phyloP scores from a whole-genome alignment of 192 early-diverging fungal genomes.

The Backusella luteola region DNA sequence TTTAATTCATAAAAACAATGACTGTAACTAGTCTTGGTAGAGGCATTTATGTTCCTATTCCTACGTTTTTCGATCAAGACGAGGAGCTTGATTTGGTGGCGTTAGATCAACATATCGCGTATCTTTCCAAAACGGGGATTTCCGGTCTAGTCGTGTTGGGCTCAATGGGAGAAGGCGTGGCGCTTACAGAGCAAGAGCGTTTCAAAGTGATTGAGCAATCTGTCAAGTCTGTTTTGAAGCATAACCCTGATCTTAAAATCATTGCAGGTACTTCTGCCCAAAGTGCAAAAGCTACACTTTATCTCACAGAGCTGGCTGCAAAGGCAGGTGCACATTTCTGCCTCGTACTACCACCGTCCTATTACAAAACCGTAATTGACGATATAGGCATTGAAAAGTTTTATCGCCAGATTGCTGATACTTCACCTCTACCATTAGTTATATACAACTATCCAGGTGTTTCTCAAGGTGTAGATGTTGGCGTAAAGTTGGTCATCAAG shows the following conservation, averaged over 20 bases:
- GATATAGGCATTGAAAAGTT: constrained; percentile 16
- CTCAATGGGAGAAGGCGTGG: constrained; percentile 36
- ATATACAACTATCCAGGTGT: constrained; percentile 43
- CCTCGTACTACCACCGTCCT: constrained; percentile 34
- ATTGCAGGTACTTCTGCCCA: constrained; percentile 31
- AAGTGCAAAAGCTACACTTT: constrained; percentile 29
- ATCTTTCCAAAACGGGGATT: constrained; percentile 29
- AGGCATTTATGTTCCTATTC: constrained; percentile 36
- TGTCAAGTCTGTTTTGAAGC: constrained; percentile 14
- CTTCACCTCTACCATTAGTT: constrained; percentile 36
- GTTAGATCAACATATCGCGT: constrained; percentile 29
- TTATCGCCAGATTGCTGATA: constrained; percentile 26
- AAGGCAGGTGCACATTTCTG: constrained; percentile 28
- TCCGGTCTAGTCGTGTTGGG: constrained; percentile 35
- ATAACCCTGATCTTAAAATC: constrained; percentile 21
- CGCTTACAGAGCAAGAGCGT: constrained; percentile 34
- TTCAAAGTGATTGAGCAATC: constrained; percentile 17
- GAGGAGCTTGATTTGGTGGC: constrained; percentile 37
- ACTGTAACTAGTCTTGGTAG: constrained; percentile 15
- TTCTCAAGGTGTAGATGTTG: constrained; percentile 35
- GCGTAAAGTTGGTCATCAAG: not conserved
- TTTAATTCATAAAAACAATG: not conserved
- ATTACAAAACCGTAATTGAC: constrained; percentile 22
- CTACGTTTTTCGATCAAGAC: constrained; percentile 37
- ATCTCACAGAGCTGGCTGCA: constrained; percentile 30